phyloP scores from a whole-genome alignment of 2,329 filamentous ascomycete species.

The Monilinia polystroma region DNA sequence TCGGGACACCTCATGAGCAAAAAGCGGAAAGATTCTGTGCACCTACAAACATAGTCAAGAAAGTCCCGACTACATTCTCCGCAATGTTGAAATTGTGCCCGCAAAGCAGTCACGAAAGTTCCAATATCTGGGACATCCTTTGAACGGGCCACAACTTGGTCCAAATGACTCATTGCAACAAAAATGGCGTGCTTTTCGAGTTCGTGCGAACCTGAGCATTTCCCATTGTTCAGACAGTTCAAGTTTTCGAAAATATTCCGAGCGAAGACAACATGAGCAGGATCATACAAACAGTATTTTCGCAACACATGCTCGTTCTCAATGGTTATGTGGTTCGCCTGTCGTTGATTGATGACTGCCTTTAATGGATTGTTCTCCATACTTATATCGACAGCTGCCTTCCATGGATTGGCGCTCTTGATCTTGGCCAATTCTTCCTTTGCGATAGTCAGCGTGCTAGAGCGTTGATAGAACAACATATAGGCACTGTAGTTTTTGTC shows the following conservation, averaged over 20 bases:
- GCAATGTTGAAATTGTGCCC: conserved; percentile 51
- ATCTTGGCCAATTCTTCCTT: conserved; percentile 46
- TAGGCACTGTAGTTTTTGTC: conserved; percentile 86
- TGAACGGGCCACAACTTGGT: conserved; percentile 70
- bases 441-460: conserved; percentile 59
- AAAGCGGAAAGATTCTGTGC: conserved; percentile 59
- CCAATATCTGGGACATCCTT: conserved; percentile 67
- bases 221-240: conserved; percentile 48
- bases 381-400: neutral
- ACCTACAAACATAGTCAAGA: conserved; percentile 59
- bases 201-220: conserved; percentile 51
- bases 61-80: conserved; percentile 57
- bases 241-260: conserved; percentile 59
- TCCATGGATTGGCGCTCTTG: neutral
- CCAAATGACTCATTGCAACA: conserved; percentile 63
- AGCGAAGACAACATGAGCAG: conserved; percentile 66
- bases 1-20: conserved; percentile 64
- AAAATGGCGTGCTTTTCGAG: conserved; percentile 53
- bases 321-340: conserved; percentile 60
- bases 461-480: conserved; percentile 95
- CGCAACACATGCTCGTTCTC: conserved; percentile 74
- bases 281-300: conserved; percentile 77
- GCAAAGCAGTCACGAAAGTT: conserved; percentile 52
- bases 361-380: conserved; percentile 45
- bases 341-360: conserved; percentile 46